Evolutionary conservation across 148 eudicot genomes (phyloP).

Genomic region (Linanthus parryae): DNA sequence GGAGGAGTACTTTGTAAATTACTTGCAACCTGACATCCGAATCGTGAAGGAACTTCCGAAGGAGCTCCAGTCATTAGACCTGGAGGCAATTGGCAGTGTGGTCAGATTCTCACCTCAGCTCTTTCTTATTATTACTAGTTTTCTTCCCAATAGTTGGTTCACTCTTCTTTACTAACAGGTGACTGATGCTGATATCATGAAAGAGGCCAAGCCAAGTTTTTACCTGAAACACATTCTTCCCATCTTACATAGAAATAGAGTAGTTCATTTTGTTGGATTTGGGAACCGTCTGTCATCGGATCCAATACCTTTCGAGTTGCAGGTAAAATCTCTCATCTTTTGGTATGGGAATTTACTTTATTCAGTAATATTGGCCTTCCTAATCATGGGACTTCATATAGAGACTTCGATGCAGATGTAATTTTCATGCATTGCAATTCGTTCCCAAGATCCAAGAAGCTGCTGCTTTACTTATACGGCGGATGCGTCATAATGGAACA

Average conservation of each 20-base stretch:
- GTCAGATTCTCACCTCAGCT: slow-evolving; percentile 38
- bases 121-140: slow-evolving; percentile 9
- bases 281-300: slow-evolving; percentile 92
- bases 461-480: slow-evolving; percentile 66
- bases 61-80: slow-evolving; percentile 71
- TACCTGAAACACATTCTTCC: slow-evolving; percentile 80
- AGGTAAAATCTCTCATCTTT: slow-evolving; percentile 45
- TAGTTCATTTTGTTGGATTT: slow-evolving; percentile 91
- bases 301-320: slow-evolving; percentile 78
- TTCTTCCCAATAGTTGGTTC: no score
- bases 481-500: slow-evolving; percentile 73
- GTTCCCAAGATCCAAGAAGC: slow-evolving; percentile 87
- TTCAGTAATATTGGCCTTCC: slow-evolving; percentile 24
- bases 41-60: slow-evolving; percentile 82
- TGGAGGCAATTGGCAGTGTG: slow-evolving; percentile 95
- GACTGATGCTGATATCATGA: slow-evolving; percentile 76
- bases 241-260: slow-evolving; percentile 59
- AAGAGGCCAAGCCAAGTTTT: slow-evolving; percentile 97
- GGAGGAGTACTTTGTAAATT: slow-evolving; percentile 87
- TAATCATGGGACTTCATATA: slow-evolving; percentile 58
- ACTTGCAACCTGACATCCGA: slow-evolving; percentile 83
- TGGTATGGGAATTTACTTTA: neutral
- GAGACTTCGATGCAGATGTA: slow-evolving; percentile 99
- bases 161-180: slow-evolving; percentile 41
- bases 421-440: slow-evolving; percentile 87